Conservation (phyloP, 805 yeast genomes). For the Metschnikowia colocasiae region DNA sequence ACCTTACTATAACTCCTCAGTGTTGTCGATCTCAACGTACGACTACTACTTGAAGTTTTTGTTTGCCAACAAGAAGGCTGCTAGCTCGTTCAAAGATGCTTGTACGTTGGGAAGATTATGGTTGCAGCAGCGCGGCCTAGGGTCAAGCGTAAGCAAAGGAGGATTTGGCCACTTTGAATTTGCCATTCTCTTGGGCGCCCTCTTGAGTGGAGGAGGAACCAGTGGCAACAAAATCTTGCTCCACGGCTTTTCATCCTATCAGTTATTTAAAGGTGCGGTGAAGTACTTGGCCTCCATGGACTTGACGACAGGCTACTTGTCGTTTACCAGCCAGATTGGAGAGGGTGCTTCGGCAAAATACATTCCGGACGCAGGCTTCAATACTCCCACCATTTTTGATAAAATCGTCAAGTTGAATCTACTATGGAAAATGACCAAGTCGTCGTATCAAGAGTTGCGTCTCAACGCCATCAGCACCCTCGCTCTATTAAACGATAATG, state of each 20-base stretch:
- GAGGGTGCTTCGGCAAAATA: slow-evolving; percentile 42
- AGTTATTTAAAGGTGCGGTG: slow-evolving; percentile 84
- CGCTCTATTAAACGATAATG: slow-evolving; percentile 67
- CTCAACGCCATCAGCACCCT: slow-evolving; percentile 69
- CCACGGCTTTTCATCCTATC: slow-evolving; percentile 90
- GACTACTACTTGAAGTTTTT: slow-evolving; percentile 70
- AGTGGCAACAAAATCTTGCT: slow-evolving; percentile 72
- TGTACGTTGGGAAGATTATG: slow-evolving; percentile 82
- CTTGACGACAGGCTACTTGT: slow-evolving; percentile 58
- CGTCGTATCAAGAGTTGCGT: slow-evolving; percentile 60
- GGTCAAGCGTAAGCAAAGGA: slow-evolving; percentile 56
- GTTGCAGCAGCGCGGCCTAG: slow-evolving; percentile 83
- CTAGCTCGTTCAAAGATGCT: slow-evolving; percentile 85
- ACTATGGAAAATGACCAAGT: slow-evolving; percentile 72
- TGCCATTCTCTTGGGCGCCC: slow-evolving; percentile 71
- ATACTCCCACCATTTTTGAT: slow-evolving; percentile 73
- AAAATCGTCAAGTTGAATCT: slow-evolving; percentile 73
- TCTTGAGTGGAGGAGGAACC: slow-evolving; percentile 78
- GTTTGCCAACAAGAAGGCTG: slow-evolving; percentile 67
- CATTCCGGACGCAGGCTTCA: slow-evolving; percentile 54
- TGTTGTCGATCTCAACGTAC: slow-evolving; percentile 65
- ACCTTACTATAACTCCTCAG: slow-evolving; percentile 79
- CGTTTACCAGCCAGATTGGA: slow-evolving; percentile 57
- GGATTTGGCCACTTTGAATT: slow-evolving; percentile 96
- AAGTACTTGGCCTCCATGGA: slow-evolving; percentile 81